These are phyloP conservation scores for Salix brachista DNA, from an alignment of 345 rosid genomes.

Conservation along the genomic window DNA sequence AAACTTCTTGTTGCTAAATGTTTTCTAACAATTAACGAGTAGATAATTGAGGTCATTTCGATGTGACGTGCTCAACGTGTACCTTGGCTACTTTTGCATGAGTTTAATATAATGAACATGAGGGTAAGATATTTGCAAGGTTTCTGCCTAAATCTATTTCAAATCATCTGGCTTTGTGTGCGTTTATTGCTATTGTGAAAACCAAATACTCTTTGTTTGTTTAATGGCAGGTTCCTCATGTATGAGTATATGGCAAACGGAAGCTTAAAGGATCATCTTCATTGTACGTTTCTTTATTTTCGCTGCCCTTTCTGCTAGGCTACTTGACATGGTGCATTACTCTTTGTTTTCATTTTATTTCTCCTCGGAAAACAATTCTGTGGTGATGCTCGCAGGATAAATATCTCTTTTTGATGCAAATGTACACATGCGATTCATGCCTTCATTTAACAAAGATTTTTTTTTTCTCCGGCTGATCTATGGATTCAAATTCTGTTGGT, in stretches of 20 bases:
- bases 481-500: neutral
- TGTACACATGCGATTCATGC: neutral
- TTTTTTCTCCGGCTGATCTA: neutral
- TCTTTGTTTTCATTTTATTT: neutral
- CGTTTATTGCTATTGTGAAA: neutral
- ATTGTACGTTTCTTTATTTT: conserved; percentile 49
- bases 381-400: neutral
- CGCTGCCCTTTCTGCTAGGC: neutral
- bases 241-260: conserved; percentile 91
- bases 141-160: neutral
- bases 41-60: neutral
- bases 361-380: neutral
- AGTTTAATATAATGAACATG: neutral
- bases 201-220: conserved; percentile 9
- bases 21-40: neutral
- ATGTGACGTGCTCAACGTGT: neutral
- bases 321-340: neutral
- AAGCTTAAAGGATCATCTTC: conserved; percentile 84
- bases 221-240: conserved; percentile 68
- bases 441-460: neutral
- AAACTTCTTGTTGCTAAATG: neutral
- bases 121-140: neutral
- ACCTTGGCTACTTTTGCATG: neutral
- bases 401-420: neutral
- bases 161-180: neutral